These are phyloP conservation scores for Fraxinus americana DNA, from an alignment of 257 asterid species.

Conservation along the genomic window DNA sequence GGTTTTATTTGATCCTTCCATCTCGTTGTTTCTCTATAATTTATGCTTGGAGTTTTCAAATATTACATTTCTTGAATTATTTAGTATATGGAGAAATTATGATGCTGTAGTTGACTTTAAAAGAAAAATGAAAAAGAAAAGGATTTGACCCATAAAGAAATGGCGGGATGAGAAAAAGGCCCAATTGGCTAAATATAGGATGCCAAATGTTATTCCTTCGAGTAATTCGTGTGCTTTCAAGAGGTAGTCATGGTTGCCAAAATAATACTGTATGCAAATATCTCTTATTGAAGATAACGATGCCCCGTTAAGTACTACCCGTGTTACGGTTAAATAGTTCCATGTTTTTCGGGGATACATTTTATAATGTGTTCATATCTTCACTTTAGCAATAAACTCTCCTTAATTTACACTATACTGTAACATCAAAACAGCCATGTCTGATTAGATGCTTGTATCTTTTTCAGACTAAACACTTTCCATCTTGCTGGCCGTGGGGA, in stretches of 20 bases:
- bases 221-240: neutral
- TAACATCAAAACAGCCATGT: neutral
- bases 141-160: neutral
- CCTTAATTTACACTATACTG: neutral
- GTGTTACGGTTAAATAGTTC: neutral
- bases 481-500: conserved; percentile 99
- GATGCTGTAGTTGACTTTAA: neutral
- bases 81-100: conserved; percentile 7
- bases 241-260: neutral
- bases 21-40: neutral
- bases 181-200: neutral
- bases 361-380: neutral
- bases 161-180: neutral
- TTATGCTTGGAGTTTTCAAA: neutral
- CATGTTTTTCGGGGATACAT: neutral
- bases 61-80: conserved; percentile 1
- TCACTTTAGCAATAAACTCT: neutral
- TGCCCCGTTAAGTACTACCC: neutral
- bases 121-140: neutral
- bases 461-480: conserved; percentile 83
- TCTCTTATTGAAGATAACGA: neutral
- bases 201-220: neutral
- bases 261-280: neutral
- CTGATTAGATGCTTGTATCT: conserved; percentile 26
- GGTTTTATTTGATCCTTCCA: conserved; percentile 11